These are phyloP conservation scores for Phytophthora fragariae DNA, from an alignment of 352 stramenopile genomes.

Conservation along the genomic window DNA sequence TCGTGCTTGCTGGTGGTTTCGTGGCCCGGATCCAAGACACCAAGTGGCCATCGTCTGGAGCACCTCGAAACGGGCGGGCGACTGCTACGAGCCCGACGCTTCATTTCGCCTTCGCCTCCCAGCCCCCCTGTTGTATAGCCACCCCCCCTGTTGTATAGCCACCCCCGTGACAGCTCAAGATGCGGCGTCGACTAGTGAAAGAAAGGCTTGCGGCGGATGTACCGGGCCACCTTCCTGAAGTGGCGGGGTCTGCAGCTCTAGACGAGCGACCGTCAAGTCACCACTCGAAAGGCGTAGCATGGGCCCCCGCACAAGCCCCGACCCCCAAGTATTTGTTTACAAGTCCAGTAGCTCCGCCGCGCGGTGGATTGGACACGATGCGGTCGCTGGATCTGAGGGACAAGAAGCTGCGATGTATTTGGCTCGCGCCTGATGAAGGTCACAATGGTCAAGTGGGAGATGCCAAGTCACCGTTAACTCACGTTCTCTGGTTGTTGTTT, in stretches of 20 bases:
- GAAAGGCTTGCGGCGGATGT: conserved; percentile 19
- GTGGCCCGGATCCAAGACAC: conserved; percentile 1
- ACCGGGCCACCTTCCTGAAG: conserved; percentile 34
- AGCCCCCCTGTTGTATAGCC: neutral
- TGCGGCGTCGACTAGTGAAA: conserved; percentile 35
- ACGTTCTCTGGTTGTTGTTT: neutral
- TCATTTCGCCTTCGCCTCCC: conserved; percentile 18
- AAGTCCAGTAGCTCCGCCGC: conserved; percentile 22
- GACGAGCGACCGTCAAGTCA: conserved; percentile 14
- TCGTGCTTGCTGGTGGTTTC: conserved; percentile 12
- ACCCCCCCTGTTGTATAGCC: too few relatives aligned
- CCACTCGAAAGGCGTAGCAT: conserved; percentile 18
- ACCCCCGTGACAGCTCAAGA: conserved; percentile 12
- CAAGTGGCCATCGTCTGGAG: neutral
- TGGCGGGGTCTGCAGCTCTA: conserved; percentile 11
- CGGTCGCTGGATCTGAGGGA: conserved; percentile 60
- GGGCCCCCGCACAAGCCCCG: conserved; percentile 5
- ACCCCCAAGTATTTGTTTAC: conserved; percentile 37
- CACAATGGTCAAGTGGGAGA: conserved; percentile 15
- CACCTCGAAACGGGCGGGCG: conserved; percentile 16
- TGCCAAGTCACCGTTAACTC: neutral
- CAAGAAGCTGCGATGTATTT: conserved; percentile 75
- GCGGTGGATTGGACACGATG: conserved; percentile 21
- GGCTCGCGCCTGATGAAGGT: conserved; percentile 76
- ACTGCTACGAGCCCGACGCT: conserved; percentile 22